phyloP scores from a whole-genome alignment of 768 basidiomycete genomes.

The Russula abietina region DNA sequence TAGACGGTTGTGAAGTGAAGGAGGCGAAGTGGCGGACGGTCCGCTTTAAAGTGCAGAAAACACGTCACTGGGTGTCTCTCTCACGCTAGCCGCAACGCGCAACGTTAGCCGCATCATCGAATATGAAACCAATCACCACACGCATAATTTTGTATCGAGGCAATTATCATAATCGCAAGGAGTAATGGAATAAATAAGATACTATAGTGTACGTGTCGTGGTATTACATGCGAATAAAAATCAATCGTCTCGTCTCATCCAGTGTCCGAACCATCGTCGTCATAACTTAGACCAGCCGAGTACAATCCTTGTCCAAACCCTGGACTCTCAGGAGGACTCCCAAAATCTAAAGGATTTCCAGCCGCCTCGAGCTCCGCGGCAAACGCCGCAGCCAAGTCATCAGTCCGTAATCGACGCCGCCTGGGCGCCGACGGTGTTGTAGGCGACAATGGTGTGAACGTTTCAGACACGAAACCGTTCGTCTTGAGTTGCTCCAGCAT shows the following conservation, averaged over 20 bases:
- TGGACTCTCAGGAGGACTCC: conserved; percentile 8
- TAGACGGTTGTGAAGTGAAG: background rate
- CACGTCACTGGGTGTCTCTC: too few relatives aligned
- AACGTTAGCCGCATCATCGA: background rate
- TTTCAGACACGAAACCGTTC: conserved; percentile 49
- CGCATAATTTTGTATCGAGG: too few relatives aligned
- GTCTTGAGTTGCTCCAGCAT: conserved; percentile 73
- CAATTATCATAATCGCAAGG: too few relatives aligned
- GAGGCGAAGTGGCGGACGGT: too few relatives aligned
- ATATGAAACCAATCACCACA: too few relatives aligned
- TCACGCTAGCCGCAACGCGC: background rate
- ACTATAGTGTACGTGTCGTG: background rate
- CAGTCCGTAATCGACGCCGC: conserved; percentile 25
- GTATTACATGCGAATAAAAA: background rate
- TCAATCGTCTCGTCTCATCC: conserved; percentile 12
- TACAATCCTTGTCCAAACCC: background rate
- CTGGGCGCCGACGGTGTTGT: conserved; percentile 22
- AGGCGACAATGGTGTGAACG: conserved; percentile 25
- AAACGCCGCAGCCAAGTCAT: conserved; percentile 16
- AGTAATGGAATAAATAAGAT: background rate
- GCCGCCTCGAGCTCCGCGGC: conserved; percentile 25
- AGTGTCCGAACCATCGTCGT: conserved; percentile 16
- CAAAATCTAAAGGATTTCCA: conserved; percentile 5
- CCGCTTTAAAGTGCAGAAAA: background rate
- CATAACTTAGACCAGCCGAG: conserved; percentile 4